Base-by-base conservation (phyloP, 148 eudicot genomes). In the Beta vulgaris region DNA sequence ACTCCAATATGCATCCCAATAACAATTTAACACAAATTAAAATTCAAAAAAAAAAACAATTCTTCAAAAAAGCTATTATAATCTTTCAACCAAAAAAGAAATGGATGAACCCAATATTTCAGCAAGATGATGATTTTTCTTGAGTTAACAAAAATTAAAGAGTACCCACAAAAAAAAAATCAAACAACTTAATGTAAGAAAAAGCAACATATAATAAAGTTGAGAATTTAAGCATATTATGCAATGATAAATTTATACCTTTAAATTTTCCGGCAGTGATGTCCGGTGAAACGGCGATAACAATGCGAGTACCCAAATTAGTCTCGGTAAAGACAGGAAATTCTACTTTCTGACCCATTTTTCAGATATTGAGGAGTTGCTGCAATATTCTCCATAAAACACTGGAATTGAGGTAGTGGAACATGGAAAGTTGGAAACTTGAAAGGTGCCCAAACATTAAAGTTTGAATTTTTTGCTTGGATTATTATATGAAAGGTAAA, bases 221-320 rank as follows among this genome's bases (percentile, higher is more conserved):
- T 25, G 15, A 51, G 31, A 16, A 8, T 43, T 6, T 3, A 12
- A 26, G 54, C 42, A 34, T 32, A 29, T 25, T 58, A 71, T 53
- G 3, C 15, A n/a, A 55, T n/a, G n/a, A n/a, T n/a, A 18, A 12
- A 12, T 35, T 28, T 64, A 73, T 65, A 91, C 92, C 80, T 71
- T 84, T 85, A 76, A 88, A 77, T 15, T 78, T 71, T 10, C 71
- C 70, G 42, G 83, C 88, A 9, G 87, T 81, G 29, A 74, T 62
- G 15, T 77, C 76, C 35, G 83, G 84, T 53, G 84, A 74, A 69
- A 84, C 78, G 51, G 84, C 78, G 34, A 85, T 7, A 40, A 68
- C 89, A 73, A 91, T 74, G 21, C 68, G 86, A 64, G 90, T 91
- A 67, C 88, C 92, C 78, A 88, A 69, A 55, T 84, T 91, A 21